Evolutionary conservation across 176 grass and related monocot genomes (phyloP), one percentile per base, ranked within the genome.

Genomic region (Alopecurus myosuroides): DNA sequence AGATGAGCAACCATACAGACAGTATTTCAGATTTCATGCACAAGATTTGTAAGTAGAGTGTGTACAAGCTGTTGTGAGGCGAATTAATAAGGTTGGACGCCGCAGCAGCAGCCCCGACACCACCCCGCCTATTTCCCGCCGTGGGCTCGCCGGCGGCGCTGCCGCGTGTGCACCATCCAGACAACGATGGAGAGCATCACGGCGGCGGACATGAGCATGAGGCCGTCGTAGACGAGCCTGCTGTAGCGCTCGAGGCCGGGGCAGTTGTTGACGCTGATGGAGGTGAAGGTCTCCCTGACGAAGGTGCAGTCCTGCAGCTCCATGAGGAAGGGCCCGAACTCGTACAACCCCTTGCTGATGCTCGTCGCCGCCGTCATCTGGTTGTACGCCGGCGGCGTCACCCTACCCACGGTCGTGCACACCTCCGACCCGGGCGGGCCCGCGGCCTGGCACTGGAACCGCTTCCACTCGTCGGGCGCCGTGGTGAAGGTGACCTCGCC

Each of bases 281-380:
- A 23, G 11, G 70, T 70, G 57, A 99, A 99, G 5, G 97, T 96
- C 75, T 96, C 93, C 4, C 93, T 74, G 13, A 87, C 97, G 48
- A 99, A 99, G 26, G 53, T 88, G 94, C 97, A 99, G 86, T 99
- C 94, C 85, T 91, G 85, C 39, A 99, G 89, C 56, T 89, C 70
- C 58, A 85, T 88, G 5, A 96, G 86, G 81, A 99, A 96, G 5
- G 97, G 97, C 51, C 91, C 90, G 58, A 84, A 96, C 73, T 89
- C 84, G 80, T 89, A 90, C 31, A 98, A 53, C 17, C 96, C 93
- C 50, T 42, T 74, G 77, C 91, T 89, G 41, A 96, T 82, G 46
- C 82, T 86, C 18, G 84, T 61, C 42, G 93, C 97, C 22, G 93
- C 91, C 18, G 63, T 81, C 93, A 99, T 99, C 86, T 99, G 93